Base-by-base conservation (phyloP, 2,329 filamentous ascomycete species). In the Dactylella cylindrospora region DNA sequence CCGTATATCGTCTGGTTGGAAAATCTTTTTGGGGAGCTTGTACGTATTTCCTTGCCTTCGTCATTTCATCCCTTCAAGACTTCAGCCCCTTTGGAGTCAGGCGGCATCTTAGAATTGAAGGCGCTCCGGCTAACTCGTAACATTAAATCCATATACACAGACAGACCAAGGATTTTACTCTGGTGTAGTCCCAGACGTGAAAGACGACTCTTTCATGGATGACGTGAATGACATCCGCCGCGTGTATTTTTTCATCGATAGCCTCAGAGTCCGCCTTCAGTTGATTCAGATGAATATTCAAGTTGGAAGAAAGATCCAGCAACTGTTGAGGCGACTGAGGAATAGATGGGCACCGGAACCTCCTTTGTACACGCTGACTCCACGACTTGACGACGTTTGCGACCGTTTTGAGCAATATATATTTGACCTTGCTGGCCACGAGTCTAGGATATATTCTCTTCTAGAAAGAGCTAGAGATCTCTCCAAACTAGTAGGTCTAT, bases 351-450 rank as follows among this genome's bases (percentile, higher is more conserved):
- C 47, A 2, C 54, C 51, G 12, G 54, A 60, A 31, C 43, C 54
- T 2, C 43, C 46, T 17, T 25, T 60, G 13, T 43, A 44, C n/a
- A 44, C 40, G 35, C 13, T 60, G 8, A 60, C 46, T 13, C 54
- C 54, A 3, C 13, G 54, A 13, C 15, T 60, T 12, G 54, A 60
- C 8, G 54, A 60, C 31, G 54, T 60, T 7, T 60, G 54, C 20
- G 54, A 60, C 22, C 31, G 54, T 25, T 60, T 60, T 19, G 54
- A 60, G 10, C 54, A 60, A 25, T 47, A 60, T 41, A 40, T 60
- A 15, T 60, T 52, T 36, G 54, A 60, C 25, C 39, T 60, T 22
- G 43, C 45, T 1, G 54, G 54, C 5, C 46, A 52, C n/a, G 54
- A 60, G 29, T 50, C 46, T 6, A 40, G 54, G 26, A 29, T 60